phyloP scores from a whole-genome alignment of 1,284 basidiomycete genomes.

The Tylopilus sp. region DNA sequence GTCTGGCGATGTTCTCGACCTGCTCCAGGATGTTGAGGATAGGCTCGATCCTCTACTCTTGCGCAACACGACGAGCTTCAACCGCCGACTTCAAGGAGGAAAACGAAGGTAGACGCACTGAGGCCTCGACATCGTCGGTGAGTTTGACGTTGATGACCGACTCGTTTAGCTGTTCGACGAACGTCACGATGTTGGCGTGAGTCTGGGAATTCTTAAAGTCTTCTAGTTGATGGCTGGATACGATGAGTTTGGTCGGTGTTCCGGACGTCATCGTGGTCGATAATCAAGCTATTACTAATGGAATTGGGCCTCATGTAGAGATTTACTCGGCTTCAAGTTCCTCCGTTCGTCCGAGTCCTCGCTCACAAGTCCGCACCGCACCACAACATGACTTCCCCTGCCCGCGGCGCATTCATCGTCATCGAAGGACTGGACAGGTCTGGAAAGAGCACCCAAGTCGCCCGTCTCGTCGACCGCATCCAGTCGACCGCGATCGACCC shows the following conservation, averaged over 20 bases:
- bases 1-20: conserved; percentile 68
- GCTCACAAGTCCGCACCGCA: too few relatives aligned
- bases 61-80: conserved; percentile 9
- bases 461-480: conserved; percentile 44
- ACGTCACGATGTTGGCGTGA: conserved; percentile 53
- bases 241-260: conserved; percentile 31
- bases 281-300: conserved; percentile 10
- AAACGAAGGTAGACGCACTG: conserved; percentile 41
- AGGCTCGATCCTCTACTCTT: conserved; percentile 54
- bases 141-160: conserved; percentile 76
- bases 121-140: conserved; percentile 54
- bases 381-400: conserved; percentile 19
- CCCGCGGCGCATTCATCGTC: conserved; percentile 80
- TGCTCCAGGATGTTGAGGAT: conserved; percentile 61
- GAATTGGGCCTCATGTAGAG: too few relatives aligned
- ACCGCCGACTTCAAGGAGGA: neutral
- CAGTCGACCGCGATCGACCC: conserved; percentile 32
- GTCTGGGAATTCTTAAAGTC: conserved; percentile 64
- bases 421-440: conserved; percentile 92
- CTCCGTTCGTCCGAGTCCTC: too few relatives aligned
- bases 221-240: conserved; percentile 62
- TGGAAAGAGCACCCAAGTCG: conserved; percentile 85
- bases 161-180: conserved; percentile 75
- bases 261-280: conserved; percentile 26
- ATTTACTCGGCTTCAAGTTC: too few relatives aligned